Evolutionary conservation across 1,284 basidiomycete species (phyloP).

Genomic region (Papiliotrema fonsecae): DNA sequence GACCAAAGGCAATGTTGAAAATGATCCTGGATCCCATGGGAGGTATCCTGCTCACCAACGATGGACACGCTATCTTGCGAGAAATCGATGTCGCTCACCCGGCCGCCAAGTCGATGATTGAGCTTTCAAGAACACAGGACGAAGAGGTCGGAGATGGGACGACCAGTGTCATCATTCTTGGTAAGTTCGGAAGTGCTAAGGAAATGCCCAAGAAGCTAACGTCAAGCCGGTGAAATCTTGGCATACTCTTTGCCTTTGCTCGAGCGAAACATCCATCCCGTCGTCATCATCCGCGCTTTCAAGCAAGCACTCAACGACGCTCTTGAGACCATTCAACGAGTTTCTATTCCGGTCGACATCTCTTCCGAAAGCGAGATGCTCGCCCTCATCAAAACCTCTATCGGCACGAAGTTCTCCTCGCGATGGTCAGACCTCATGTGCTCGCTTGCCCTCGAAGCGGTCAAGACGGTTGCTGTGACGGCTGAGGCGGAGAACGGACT

Average conservation of each 20-base stretch:
- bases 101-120: constrained; percentile 99
- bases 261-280: constrained; percentile 94
- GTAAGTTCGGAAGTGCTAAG: constrained; percentile 46
- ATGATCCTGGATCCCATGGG: constrained; percentile 99
- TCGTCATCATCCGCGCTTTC: constrained; percentile 97
- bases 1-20: constrained; percentile 97
- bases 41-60: constrained; percentile 93
- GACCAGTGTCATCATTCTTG: constrained; percentile 94
- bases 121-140: constrained; percentile 91
- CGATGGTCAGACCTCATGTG: constrained; percentile 99
- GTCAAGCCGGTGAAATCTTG: constrained; percentile 91
- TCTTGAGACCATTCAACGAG: constrained; percentile 66
- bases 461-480: constrained; percentile 67
- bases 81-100: constrained; percentile 99
- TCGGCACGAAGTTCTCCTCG: constrained; percentile 97
- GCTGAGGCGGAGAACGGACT: constrained; percentile 49
- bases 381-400: constrained; percentile 93
- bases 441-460: constrained; percentile 84
- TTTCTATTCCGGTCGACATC: constrained; percentile 87
- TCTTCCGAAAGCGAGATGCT: constrained; percentile 88
- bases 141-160: constrained; percentile 99
- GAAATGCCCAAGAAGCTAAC: constrained; percentile 3
- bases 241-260: constrained; percentile 88
- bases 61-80: constrained; percentile 93
- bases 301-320: constrained; percentile 92